Evolutionary conservation across 2,329 filamentous ascomycete species (phyloP), one percentile per base, ranked within the genome.

Genomic region (Penicillium sp.): DNA sequence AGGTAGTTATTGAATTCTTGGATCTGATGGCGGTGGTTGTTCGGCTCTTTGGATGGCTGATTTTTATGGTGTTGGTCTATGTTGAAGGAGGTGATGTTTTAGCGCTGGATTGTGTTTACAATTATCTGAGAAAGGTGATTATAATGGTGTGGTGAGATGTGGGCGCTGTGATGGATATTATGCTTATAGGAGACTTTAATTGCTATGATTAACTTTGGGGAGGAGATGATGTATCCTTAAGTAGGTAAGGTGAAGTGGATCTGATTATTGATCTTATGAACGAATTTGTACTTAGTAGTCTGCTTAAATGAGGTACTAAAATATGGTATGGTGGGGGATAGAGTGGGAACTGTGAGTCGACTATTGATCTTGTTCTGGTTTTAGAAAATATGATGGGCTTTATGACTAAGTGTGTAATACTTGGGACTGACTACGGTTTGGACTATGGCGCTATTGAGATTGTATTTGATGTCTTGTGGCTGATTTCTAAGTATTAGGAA

Each of bases 261-360:
- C 57, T 47, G 47, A 73, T 75, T 42, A 68, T 76, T 45, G 58
- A 74, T 47, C 58, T 76, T 4, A 75, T 75, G 58, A 68, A 54
- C 56, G 62, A 74, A 36, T 65, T 64, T 55, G 51, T 47, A 40
- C 66, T 76, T 2, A 52, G 52, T 21, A 74, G 71, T 60, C 54
- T 76, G 29, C 69, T 75, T 3, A 70, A 64, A 38, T 47, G 65
- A 55, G 70, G 69, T 1, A 75, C 64, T 29, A 75, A 74, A 55
- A 75, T 62, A 57, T 74, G 58, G 71, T 49, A 71, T 16, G 54
- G 62, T 10, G 66, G 32, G 43, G 58, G 58, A 54, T 31, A 59
- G 21, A 39, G 24, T 39, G 47, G 57, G 52, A 49, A 65, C 52
- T 63, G 49, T 40, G 54, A 64, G 52, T 64, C 55, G 5, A 65